Base-by-base conservation (phyloP, 2,329 filamentous ascomycete genomes). In the Geoglossum cookeanum region DNA sequence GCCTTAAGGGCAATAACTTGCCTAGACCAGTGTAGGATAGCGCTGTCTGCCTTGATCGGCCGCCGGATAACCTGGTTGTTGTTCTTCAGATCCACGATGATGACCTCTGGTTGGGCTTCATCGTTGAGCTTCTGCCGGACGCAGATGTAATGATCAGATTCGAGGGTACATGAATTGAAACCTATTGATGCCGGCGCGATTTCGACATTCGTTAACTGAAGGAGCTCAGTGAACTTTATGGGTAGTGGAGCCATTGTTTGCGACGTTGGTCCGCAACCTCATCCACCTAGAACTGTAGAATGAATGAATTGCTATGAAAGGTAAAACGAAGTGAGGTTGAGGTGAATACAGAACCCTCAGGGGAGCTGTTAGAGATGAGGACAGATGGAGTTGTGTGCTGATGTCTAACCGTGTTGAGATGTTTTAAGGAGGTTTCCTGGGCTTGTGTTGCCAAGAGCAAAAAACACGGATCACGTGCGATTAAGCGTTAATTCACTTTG, bases 1-100 rank as follows among this genome's bases (percentile, higher is more conserved):
- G 92, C 91, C 74, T 94, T 95, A 64, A 98, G 80, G 61, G 94
- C 92, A 67, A 98, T 97, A 70, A 98, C 87, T 71, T 95, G 88
- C 70, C 85, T 87, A 65, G 79, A 84, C 87, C 88, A 95, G 80
- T 98, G 92, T 92, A 98, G 97, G 70, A 98, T 95, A 66, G 94
- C 92, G 80, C 90, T 97, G 75, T 98, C 92, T 67, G 92, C 92
- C 77, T 95, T 97, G 77, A 98, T 98, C 54, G 91, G 88, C 69
- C 91, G 82, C 67, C 87, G 85, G 65, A 88, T 92, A 70, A 96
- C 83, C 76, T 92, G 91, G 80, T 95, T 96, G 75, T 83, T 83
- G 74, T 96, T 94, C 74, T 97, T 96, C 68, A 98, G 84, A 72
- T 98, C 87, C 74, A 98, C 77, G 70, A 98, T 98, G 72, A 98